A percentile compares a stretch with the other conserved stretches of the same genome.
Conservation (phyloP, 345 rosid genomes). For the Ricinus communis region DNA sequence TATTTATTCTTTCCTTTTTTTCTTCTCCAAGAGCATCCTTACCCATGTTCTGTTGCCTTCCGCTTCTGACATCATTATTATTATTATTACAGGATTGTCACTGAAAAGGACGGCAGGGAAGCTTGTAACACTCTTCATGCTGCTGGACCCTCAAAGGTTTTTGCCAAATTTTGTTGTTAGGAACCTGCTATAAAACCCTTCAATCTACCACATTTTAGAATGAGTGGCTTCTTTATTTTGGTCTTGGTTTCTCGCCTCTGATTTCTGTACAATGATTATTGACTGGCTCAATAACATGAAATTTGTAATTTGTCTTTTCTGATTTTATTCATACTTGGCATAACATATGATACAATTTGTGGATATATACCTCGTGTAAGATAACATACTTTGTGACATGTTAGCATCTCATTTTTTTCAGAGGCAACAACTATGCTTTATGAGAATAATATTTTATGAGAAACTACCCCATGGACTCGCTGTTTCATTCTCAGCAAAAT, state of each 20-base stretch:
- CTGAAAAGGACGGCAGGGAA: conserved; percentile 82
- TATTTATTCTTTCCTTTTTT: background rate
- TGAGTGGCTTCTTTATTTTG: background rate
- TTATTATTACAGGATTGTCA: conserved; percentile 55
- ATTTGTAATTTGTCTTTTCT: background rate
- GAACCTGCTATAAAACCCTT: background rate
- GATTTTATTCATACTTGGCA: background rate
- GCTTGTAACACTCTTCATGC: conserved; percentile 92
- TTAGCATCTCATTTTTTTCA: no score
- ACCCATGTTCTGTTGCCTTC: background rate
- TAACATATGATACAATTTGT: background rate
- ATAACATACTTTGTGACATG: background rate
- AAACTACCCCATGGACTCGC: conserved; percentile 2
- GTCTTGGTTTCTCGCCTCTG: background rate
- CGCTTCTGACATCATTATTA: conserved; percentile 26
- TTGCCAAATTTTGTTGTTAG: background rate
- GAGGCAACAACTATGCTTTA: background rate
- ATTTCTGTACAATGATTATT: background rate
- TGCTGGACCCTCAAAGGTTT: conserved; percentile 94
- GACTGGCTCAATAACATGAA: background rate
- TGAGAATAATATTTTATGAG: background rate
- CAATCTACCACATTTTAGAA: background rate
- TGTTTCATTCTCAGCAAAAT: conserved; percentile 4
- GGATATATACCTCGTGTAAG: background rate
- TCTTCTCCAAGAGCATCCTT: conserved; percentile 2